phyloP scores from a whole-genome alignment of 768 basidiomycete genomes.

The Tricholoma matsutake region DNA sequence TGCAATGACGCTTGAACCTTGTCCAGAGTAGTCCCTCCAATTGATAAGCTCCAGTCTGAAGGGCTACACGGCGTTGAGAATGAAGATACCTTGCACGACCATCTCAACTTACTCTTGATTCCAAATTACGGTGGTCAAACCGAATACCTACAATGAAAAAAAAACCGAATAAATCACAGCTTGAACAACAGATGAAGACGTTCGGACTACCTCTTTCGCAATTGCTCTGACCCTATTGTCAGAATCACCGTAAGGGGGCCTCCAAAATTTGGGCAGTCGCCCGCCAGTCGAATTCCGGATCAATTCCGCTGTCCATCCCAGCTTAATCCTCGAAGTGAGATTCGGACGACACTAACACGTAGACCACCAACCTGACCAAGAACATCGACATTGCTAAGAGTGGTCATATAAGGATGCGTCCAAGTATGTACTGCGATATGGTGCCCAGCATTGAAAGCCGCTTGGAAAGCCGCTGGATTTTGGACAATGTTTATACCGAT shows the following conservation, averaged over 20 bases:
- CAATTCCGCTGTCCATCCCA: conserved; percentile 80
- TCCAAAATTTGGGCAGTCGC: conserved; percentile 67
- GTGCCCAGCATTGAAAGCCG: conserved; percentile 44
- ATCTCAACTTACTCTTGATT: conserved; percentile 68
- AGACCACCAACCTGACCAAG: conserved; percentile 51
- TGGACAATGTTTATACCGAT: conserved; percentile 76
- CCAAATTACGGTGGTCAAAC: conserved; percentile 84
- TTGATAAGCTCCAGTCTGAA: conserved; percentile 67
- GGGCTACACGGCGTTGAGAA: conserved; percentile 42
- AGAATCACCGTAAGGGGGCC: conserved; percentile 84
- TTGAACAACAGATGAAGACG: background rate
- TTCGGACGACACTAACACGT: background rate
- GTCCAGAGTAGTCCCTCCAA: conserved; percentile 40
- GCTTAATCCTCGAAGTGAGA: conserved; percentile 26
- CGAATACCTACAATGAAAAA: conserved; percentile 48
- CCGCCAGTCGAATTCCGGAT: conserved; percentile 83
- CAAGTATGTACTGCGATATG: conserved; percentile 61
- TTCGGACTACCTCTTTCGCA: conserved; percentile 61
- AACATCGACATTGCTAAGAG: conserved; percentile 63
- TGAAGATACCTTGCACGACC: background rate
- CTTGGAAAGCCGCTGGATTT: conserved; percentile 52
- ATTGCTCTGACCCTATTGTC: conserved; percentile 85
- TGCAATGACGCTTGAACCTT: conserved; percentile 48
- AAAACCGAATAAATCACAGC: background rate
- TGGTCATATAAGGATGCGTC: conserved; percentile 81